Evolutionary conservation across 257 asterid species (phyloP), one percentile per base, ranked within the genome.

Genomic region (Solanum gracilifrons): DNA sequence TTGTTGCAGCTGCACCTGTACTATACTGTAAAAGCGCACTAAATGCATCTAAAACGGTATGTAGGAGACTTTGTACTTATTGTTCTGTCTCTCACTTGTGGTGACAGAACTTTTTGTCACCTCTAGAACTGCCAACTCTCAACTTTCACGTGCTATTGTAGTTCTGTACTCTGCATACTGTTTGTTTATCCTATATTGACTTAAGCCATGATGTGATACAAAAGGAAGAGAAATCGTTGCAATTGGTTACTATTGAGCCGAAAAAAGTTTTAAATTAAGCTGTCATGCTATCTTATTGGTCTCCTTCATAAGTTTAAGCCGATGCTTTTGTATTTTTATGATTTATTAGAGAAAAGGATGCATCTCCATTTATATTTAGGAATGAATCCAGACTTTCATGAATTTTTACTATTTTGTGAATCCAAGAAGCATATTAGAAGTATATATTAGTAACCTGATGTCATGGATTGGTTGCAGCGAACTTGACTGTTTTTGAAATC

Each of bases 1-100:
- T 96, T 84, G 99, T 97, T 86, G 99, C 99, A 87, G 99, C 99
- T 89, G 99, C 99, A 76, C 99, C 99, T 46, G 98, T 97, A 84
- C 21, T 96, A 66, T 96, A 97, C 90, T 96, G 99, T 92, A 97
- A 94, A 89, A 91, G 90, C 68, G 95, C 93, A 31, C 91, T 97
- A 86, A 94, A 93, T 89, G 91, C 87, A 64, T 97, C 97, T 16
- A 77, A 89, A 82, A 97, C 95, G 92, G 99, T 97, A 93, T 85
- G 98, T 68, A 51, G 33, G 68, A 71, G 82, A 64, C 13, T 29
- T 7, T 29, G 13, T 8, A 82, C 69, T 82, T 48, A 18, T 5
- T 82, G 4, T 48, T 48, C 31, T 29, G 85, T 8, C 43, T 79
- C 25, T 48, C 69, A 80, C 69, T 48, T 82, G 69, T 29, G 29